Percentiles rank a stretch among this genome's conserved stretches.
Conservation (phyloP, 805 yeast genomes). For the Saccharomycopsis malanga region DNA sequence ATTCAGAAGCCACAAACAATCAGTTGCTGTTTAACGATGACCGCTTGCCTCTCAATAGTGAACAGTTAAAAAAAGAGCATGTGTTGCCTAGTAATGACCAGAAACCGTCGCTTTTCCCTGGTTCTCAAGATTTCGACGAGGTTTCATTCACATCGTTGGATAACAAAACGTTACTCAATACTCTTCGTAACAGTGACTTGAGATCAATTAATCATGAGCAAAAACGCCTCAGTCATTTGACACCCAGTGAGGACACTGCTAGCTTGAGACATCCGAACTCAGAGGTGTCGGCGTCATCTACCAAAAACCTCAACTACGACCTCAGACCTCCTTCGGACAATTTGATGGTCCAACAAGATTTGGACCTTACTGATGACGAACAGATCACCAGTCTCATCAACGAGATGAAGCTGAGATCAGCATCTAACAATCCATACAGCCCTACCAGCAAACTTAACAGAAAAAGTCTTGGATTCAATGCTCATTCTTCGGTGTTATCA, state of each 20-base stretch:
- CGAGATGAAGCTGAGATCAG: slow-evolving; percentile 14
- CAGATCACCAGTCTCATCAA: slow-evolving; percentile 20
- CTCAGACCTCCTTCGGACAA: slow-evolving; percentile 17
- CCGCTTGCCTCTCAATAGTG: too few relatives aligned
- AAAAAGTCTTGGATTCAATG: neutral
- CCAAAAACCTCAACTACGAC: slow-evolving; percentile 6
- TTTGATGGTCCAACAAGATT: slow-evolving; percentile 12
- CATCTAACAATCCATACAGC: neutral
- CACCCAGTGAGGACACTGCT: neutral
- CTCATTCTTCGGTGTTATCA: neutral
- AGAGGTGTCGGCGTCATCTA: neutral
- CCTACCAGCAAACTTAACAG: neutral
- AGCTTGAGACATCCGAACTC: neutral
- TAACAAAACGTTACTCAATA: slow-evolving; percentile 16
- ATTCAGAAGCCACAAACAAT: neutral
- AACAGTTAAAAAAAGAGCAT: too few relatives aligned
- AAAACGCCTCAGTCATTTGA: neutral
- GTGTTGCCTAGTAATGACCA: neutral
- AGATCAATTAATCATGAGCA: slow-evolving; percentile 5
- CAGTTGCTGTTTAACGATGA: neutral
- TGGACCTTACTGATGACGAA: slow-evolving; percentile 21
- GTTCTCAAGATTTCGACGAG: neutral
- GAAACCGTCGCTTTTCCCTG: neutral
- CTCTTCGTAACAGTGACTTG: slow-evolving; percentile 19
- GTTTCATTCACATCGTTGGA: slow-evolving; percentile 18